Evolutionary conservation across 208 protist species (phyloP).

Genomic region (Leptomonas seymouri): DNA sequence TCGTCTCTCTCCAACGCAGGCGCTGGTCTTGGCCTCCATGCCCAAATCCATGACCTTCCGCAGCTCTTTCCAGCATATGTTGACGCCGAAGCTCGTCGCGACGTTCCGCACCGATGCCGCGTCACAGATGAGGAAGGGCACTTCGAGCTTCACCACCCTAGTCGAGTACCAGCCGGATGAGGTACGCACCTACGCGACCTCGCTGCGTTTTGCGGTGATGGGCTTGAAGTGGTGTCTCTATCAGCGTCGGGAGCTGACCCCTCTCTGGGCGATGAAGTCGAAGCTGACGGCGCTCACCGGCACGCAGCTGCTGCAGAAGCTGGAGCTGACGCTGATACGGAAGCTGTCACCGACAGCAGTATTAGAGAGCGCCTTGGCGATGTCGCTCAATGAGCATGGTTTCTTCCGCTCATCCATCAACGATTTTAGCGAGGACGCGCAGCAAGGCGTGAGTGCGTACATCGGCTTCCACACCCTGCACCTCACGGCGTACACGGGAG

Average conservation of each 20-base stretch:
- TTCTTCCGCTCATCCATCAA: constrained; percentile 51
- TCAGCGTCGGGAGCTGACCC: constrained; percentile 47
- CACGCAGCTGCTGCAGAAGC: constrained; percentile 46
- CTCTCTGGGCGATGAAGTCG: constrained; percentile 60
- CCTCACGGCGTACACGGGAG: constrained; percentile 38
- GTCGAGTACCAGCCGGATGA: constrained; percentile 42
- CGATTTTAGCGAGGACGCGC: constrained; percentile 26
- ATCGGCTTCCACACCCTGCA: constrained; percentile 54
- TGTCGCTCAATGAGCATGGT: constrained; percentile 61
- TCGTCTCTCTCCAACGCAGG: constrained; percentile 16
- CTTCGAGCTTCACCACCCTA: constrained; percentile 32
- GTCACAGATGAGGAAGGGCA: constrained; percentile 24
- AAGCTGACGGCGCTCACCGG: constrained; percentile 54
- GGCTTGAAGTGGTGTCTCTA: constrained; percentile 50
- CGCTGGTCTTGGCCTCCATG: constrained; percentile 41
- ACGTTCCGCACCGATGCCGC: constrained; percentile 44
- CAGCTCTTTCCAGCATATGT: constrained; percentile 62
- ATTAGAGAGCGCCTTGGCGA: constrained; percentile 66
- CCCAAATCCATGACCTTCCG: constrained; percentile 51
- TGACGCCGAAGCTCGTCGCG: constrained; percentile 41
- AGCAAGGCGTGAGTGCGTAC: constrained; percentile 44
- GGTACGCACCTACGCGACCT: constrained; percentile 41
- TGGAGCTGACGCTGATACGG: constrained; percentile 64
- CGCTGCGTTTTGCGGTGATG: constrained; percentile 41
- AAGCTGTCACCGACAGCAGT: constrained; percentile 52